Conservation (phyloP, 2,329 filamentous ascomycete genomes). For the Colletotrichum tropicale region DNA sequence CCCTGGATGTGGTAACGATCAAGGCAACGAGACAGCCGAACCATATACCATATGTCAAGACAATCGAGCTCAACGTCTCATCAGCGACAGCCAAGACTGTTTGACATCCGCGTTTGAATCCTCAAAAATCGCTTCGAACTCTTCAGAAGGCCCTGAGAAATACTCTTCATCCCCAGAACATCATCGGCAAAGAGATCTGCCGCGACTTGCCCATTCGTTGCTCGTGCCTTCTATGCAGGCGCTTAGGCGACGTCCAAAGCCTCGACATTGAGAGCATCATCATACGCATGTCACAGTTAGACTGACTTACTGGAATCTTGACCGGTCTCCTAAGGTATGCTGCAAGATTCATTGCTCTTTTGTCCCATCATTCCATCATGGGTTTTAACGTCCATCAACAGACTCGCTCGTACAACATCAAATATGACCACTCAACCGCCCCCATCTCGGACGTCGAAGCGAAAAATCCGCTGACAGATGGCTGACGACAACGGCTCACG, state of each 20-base stretch:
- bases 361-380: fast-evolving
- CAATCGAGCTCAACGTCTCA: neutral
- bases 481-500: neutral
- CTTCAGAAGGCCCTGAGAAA: neutral
- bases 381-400: neutral
- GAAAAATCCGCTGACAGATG: neutral
- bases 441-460: neutral
- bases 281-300: neutral
- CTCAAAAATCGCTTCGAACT: fast-evolving
- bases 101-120: neutral
- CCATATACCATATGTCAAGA: fast-evolving
- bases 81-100: fast-evolving
- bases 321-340: neutral
- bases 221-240: fast-evolving
- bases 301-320: too few relatives aligned
- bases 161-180: neutral
- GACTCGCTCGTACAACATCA: neutral
- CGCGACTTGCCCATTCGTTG: neutral
- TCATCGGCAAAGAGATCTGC: neutral
- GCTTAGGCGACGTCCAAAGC: too few relatives aligned
- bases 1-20: neutral
- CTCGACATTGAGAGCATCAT: neutral
- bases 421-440: neutral
- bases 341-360: too few relatives aligned
- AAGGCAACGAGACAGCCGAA: fast-evolving